Percentiles rank a stretch among this genome's conserved stretches.
Conservation (phyloP, 257 asterid genomes). For the Solanum pimpinellifolium region DNA sequence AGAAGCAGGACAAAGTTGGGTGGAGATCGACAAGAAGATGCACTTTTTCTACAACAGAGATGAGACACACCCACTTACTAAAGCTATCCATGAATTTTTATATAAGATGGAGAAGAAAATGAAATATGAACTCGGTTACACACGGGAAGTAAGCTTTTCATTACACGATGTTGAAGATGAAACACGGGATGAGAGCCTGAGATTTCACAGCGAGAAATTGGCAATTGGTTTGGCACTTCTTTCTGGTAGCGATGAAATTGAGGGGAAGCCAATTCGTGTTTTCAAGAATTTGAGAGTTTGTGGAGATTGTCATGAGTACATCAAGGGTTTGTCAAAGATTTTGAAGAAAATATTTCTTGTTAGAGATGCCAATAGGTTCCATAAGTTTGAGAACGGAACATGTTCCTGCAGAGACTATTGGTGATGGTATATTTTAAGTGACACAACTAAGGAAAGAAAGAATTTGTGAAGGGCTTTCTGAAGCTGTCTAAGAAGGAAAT, state of each 20-base stretch:
- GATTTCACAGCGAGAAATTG: conserved; percentile 42
- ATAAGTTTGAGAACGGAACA: conserved; percentile 32
- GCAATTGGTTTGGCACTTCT: conserved; percentile 39
- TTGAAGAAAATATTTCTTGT: conserved; percentile 23
- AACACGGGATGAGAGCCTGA: conserved; percentile 30
- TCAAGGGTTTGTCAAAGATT: conserved; percentile 37
- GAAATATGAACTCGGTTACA: conserved; percentile 27
- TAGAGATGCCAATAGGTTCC: conserved; percentile 43
- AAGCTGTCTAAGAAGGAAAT: neutral
- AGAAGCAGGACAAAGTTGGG: conserved; percentile 54
- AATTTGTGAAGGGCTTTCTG: neutral
- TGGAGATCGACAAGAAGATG: conserved; percentile 31
- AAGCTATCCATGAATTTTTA: conserved; percentile 20
- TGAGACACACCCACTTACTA: conserved; percentile 23
- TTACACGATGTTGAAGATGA: conserved; percentile 47
- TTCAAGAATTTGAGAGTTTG: conserved; percentile 44
- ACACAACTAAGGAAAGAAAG: neutral
- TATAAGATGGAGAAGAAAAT: conserved; percentile 29
- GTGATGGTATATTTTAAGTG: conserved; percentile 7
- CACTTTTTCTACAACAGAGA: conserved; percentile 41
- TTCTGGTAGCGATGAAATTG: conserved; percentile 12
- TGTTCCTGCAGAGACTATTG: conserved; percentile 42
- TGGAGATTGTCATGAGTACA: conserved; percentile 45
- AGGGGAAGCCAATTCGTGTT: conserved; percentile 16
- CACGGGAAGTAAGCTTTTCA: conserved; percentile 23